Evolutionary conservation across 202 grass and related monocot genomes (phyloP).

Genomic region (Thinopyrum obtusiflorum): DNA sequence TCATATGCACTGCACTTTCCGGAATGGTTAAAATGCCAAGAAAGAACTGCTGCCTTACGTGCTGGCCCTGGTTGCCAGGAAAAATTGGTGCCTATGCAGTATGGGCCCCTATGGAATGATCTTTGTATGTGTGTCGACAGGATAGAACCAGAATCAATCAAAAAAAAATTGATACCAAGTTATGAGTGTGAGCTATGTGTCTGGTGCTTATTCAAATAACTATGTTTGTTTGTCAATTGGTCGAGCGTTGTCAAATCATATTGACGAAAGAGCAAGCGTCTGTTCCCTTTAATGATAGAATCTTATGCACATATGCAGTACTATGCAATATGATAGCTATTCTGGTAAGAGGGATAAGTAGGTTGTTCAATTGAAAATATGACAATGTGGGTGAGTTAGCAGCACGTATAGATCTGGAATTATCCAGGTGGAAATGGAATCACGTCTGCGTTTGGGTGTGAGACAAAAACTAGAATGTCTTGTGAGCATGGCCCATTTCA

Average conservation of each 20-base stretch:
- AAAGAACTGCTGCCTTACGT: background rate
- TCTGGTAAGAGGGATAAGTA: background rate
- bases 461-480: background rate
- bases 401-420: background rate
- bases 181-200: background rate
- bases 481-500: background rate
- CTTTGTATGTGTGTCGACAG: background rate
- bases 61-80: background rate
- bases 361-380: background rate
- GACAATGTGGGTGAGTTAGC: background rate
- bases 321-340: background rate
- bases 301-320: background rate
- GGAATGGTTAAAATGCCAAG: background rate
- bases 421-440: constrained; percentile 7
- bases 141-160: background rate
- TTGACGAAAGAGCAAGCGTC: background rate
- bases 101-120: background rate
- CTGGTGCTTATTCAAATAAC: background rate
- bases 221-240: background rate
- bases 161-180: background rate
- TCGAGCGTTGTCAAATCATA: background rate
- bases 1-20: background rate
- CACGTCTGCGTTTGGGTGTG: background rate
- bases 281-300: background rate
- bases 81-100: background rate